Evolutionary conservation across 192 early-diverging fungal genomes (phyloP).

Genomic region (Coemansia sp.): DNA sequence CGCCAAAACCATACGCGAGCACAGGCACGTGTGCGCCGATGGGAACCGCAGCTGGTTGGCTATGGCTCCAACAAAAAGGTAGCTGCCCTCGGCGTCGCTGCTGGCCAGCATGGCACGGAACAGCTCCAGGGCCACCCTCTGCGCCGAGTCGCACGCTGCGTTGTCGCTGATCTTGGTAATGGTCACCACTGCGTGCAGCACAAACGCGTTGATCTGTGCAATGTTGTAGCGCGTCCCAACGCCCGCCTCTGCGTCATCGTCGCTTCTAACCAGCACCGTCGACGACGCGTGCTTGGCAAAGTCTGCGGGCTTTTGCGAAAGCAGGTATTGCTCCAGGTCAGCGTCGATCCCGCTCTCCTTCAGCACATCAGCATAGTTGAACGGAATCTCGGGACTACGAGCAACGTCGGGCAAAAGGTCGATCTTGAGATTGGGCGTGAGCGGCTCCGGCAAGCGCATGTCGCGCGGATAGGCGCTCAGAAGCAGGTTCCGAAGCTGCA

Average conservation of each 20-base stretch:
- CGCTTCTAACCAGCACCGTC: slow-evolving; percentile 4
- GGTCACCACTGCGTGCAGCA: slow-evolving; percentile 82
- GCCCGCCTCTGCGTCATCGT: neutral
- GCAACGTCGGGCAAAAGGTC: slow-evolving; percentile 88
- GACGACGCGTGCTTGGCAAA: slow-evolving; percentile 15
- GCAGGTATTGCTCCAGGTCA: slow-evolving; percentile 75
- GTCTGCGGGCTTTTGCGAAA: slow-evolving; percentile 55
- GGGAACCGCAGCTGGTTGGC: slow-evolving; percentile 97
- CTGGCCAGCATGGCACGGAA: slow-evolving; percentile 77
- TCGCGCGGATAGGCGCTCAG: slow-evolving; percentile 94
- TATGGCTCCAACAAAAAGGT: slow-evolving; percentile 86
- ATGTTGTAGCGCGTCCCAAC: slow-evolving; percentile 66
- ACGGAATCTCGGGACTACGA: slow-evolving; percentile 81
- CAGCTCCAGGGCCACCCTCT: slow-evolving; percentile 75
- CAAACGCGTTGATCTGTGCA: slow-evolving; percentile 81
- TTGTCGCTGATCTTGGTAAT: slow-evolving; percentile 62
- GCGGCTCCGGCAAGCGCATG: slow-evolving; percentile 96
- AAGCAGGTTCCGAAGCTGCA: slow-evolving; percentile 94
- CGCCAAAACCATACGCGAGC: slow-evolving; percentile 83
- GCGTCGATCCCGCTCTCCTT: slow-evolving; percentile 63
- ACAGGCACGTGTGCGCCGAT: slow-evolving; percentile 96
- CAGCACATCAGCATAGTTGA: slow-evolving; percentile 76
- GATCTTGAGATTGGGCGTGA: slow-evolving; percentile 93
- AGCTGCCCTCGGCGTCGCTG: slow-evolving; percentile 70
- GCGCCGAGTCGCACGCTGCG: slow-evolving; percentile 33